Evolutionary conservation across 192 early-diverging fungal species (phyloP), one percentile per base, ranked within the genome.

Genomic region (Coemansia sp.): DNA sequence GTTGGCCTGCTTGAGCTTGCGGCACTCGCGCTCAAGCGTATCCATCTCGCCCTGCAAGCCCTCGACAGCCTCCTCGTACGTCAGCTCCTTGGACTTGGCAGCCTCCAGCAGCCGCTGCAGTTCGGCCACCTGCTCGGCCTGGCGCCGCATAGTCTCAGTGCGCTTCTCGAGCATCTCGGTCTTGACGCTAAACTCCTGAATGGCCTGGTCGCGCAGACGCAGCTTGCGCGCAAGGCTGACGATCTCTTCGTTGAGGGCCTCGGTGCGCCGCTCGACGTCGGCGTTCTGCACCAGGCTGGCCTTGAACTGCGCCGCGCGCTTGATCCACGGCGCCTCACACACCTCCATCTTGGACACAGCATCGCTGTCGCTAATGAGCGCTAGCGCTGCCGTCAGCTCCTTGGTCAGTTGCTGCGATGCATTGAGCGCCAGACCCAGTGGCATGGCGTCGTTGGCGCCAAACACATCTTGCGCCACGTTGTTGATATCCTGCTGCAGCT

Each of bases 121-220:
- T 34, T 80, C 78, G 7, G 46, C 70, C 7, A 90, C 89, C 22
- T 86, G 88, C 29, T 90, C 91, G 5, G 83, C 83, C 81, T 93
- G 89, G 64, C 92, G 88, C 41, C 87, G 88, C 62, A 87, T 83
- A n/a, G 76, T 50, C 41, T 91, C 92, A 57, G 88, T 87, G 31
- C 92, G 88, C 75, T 90, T 94, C 76, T 94, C 94, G n/a, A 95
- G 87, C 62, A 95, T 73, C 50, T 93, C 92, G 5, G 94, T 87
- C 74, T 91, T 91, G 61, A 95, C 87, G 34, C 73, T 68, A 16
- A 74, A 78, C 76, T 97, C 95, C 74, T 93, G 91, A 40, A 95
- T 69, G 12, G 81, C 63, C 86, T 95, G 89, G 66, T 97, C 94
- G 86, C 93, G 96, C 65, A 88, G 31, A 49, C 93, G 94, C 20